Evolutionary conservation across 2,329 filamentous ascomycete genomes (phyloP), one percentile per base, ranked within the genome.

Genomic region (Neonectria magnoliae): DNA sequence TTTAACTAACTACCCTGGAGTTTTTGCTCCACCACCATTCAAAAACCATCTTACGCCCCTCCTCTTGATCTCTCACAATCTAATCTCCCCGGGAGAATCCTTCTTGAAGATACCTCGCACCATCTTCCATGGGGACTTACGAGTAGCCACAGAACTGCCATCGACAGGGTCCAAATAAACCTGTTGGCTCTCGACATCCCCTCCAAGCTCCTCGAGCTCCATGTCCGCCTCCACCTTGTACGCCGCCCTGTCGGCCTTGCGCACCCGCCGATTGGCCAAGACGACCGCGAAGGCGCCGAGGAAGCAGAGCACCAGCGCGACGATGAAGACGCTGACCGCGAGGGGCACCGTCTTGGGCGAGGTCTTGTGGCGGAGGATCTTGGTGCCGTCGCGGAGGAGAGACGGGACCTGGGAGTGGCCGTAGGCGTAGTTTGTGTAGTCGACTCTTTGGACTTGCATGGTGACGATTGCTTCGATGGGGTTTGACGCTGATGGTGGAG

Each of bases 391-490:
- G 5, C 16, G 45, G 7, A 48, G 45, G 2, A 27, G 14, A 9
- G 45, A 29, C 14, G 45, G 22, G 22, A n/a, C 14, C 8, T 13
- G 22, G 5, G 16, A 14, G n/a, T 33, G 18, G 48, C 31, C n/a
- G 48, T 45, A 53, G 13, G 13, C 18, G 38, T 36, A 45, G 27
- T 20, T 18, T 25, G 7, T 18, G 38, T 11, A 18, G 38, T 45
- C 18, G 22, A 38, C 47, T 4, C 3, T 36, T 53, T 60, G 57
- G 20, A 47, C 57, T 7, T 60, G 38, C 48, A 60, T 53, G n/a
- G 38, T 53, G 48, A 1, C 1, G 9, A 18, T 1, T 44, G n/a
- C 11, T 5, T 45, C 13, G 20, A 3, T 14, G 11, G 2, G n/a
- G n/a, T n/a, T n/a, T n/a, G n/a, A n/a, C n/a, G 36, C 2, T 38